Base-by-base conservation (phyloP, 192 early-diverging fungal genomes). In the Rhizophagus sp. region DNA sequence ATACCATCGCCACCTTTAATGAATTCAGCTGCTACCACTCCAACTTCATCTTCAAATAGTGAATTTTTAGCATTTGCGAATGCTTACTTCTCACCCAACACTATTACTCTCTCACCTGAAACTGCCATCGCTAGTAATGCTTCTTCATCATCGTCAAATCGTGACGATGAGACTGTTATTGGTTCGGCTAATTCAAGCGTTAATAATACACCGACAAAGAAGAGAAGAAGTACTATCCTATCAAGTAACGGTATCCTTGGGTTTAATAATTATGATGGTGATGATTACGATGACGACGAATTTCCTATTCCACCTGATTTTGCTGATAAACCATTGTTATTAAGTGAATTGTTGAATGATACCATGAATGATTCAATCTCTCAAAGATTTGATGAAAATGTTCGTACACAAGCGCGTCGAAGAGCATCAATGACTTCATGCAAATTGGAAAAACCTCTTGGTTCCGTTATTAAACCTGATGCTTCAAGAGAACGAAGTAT, bases 21-120 rank as follows among this genome's bases (percentile, higher is more conserved):
- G 52, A 57, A 63, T 33, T 63, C 36, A 41, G 61, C 12, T 7
- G 19, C 8, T 5, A 25, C 44, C 2, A 36, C 61, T 17, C 5
- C 50, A 8, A 36, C 73, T 25, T 17, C 27, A 10, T 75, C 74
- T 8, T 39, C 39, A 25, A 74, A 24, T 27, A 66, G 4, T n/a
- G 63, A 63, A 22, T 24, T 78, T 49, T 41, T 67, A 22, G 78
- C 78, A 1, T 79, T 79, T 41, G 57, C 78, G 4, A 66, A 79
- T 67, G 78, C 78, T 50, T 79, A 79, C 25, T 79, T 79, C 25
- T 79, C 78, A 11, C n/a, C 36, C 19, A 24, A 12, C 49, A 17
- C 19, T 25, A 36, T 22, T n/a, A 39, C 11, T 13, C 10, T n/a
- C 19, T 17, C 12, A 19, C 27, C 65, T 6, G 73, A 19, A 15